These are phyloP conservation scores for Aspergillus sp. DNA, from an alignment of 2,329 filamentous ascomycete species.

Conservation along the genomic window DNA sequence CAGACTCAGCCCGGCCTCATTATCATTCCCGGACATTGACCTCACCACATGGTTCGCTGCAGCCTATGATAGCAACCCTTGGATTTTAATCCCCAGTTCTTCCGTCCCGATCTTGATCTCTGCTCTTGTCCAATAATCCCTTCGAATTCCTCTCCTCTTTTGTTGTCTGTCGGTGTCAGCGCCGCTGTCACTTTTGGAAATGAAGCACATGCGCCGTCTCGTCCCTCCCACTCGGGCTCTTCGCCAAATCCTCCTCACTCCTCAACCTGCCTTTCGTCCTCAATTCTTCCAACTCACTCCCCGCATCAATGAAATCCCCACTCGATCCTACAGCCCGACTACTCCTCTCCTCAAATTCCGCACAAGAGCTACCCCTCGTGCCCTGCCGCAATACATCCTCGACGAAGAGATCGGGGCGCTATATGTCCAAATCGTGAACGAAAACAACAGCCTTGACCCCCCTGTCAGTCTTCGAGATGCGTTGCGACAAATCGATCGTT, in stretches of 20 bases:
- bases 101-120: not conserved
- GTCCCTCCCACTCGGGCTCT: slow-evolving; percentile 36
- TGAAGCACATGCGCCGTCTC: slow-evolving; percentile 39
- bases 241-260: slow-evolving; percentile 32
- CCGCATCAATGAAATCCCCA: slow-evolving; percentile 6
- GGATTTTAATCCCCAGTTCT: not conserved
- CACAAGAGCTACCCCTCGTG: slow-evolving; percentile 6
- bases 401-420: slow-evolving; percentile 39
- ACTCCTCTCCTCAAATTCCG: not conserved
- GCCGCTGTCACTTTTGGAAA: slow-evolving; percentile 17
- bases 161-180: not conserved
- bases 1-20: not conserved
- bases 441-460: slow-evolving; percentile 33
- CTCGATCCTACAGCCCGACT: slow-evolving; percentile 22
- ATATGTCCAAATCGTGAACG: slow-evolving; percentile 39
- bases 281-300: slow-evolving; percentile 13
- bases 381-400: slow-evolving; percentile 22
- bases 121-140: not conserved
- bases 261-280: slow-evolving; percentile 20
- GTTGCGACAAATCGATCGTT: slow-evolving; percentile 51
- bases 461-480: slow-evolving; percentile 31
- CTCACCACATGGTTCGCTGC: not conserved
- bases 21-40: not conserved
- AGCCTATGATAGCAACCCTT: not conserved
- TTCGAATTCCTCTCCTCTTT: not conserved